Evolutionary conservation across 805 yeast species (phyloP).

Genomic region (Sugiyamaella qingdaonensis): DNA sequence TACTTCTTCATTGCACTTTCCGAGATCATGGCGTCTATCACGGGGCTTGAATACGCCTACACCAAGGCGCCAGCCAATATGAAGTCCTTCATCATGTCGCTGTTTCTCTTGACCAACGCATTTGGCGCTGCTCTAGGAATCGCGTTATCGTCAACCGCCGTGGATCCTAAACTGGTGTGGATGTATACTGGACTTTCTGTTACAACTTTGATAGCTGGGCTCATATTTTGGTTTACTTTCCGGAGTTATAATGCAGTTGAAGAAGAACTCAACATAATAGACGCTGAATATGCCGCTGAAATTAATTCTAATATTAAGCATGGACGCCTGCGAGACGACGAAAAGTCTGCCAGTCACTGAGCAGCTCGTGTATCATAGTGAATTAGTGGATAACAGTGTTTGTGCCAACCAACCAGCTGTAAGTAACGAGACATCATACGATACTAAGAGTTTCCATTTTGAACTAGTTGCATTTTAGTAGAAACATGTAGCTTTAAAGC

Average conservation of each 20-base stretch:
- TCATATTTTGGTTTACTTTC: constrained; percentile 59
- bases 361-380: too few species aligned
- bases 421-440: too few species aligned
- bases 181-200: constrained; percentile 60
- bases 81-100: constrained; percentile 58
- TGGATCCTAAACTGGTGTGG: constrained; percentile 69
- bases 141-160: constrained; percentile 62
- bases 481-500: too few species aligned
- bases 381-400: too few species aligned
- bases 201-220: constrained; percentile 56
- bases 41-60: constrained; percentile 81
- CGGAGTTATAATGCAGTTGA: constrained; percentile 50
- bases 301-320: constrained; percentile 24
- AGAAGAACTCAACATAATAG: constrained; percentile 54
- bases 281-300: constrained; percentile 32
- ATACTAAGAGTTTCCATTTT: too few species aligned
- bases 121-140: constrained; percentile 73
- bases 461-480: too few species aligned
- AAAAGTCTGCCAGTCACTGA: not conserved
- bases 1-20: constrained; percentile 69
- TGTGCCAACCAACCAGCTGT: too few species aligned
- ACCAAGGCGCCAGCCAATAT: constrained; percentile 71
- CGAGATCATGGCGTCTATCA: constrained; percentile 74
- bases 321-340: not conserved
- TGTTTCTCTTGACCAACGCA: constrained; percentile 70